A percentile compares a stretch with the other conserved stretches of the same genome.
Conservation (phyloP, 805 yeast species). For the Yarrowia sp. region DNA sequence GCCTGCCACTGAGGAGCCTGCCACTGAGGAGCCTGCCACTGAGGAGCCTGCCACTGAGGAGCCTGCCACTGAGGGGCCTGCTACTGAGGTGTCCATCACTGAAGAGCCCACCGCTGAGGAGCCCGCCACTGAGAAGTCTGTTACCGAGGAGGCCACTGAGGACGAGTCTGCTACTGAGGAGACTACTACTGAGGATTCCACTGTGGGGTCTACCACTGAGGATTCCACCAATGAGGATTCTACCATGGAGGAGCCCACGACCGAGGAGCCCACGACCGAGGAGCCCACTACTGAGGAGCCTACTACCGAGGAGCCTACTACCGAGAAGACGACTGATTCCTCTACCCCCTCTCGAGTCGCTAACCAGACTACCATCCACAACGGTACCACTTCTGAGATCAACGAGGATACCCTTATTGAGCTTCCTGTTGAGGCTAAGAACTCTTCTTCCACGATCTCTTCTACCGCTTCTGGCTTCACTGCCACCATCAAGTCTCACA, state of each 20-base stretch:
- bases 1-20: background rate
- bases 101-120: no score
- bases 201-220: background rate
- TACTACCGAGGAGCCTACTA: background rate
- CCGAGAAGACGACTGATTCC: background rate
- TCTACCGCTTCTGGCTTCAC: background rate
- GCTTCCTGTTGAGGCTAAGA: no score
- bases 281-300: background rate
- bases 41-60: no score
- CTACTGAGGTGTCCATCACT: background rate
- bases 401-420: background rate
- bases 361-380: no score
- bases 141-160: background rate
- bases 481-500: constrained; percentile 45
- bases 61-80: background rate
- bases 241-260: background rate
- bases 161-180: background rate
- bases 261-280: background rate
- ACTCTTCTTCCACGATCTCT: background rate
- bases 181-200: background rate
- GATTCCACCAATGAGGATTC: background rate
- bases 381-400: no score
- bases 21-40: background rate
- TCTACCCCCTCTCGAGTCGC: background rate
- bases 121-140: no score